Base-by-base conservation (phyloP, 1,284 basidiomycete species). In the Microbotryum scabiosae region DNA sequence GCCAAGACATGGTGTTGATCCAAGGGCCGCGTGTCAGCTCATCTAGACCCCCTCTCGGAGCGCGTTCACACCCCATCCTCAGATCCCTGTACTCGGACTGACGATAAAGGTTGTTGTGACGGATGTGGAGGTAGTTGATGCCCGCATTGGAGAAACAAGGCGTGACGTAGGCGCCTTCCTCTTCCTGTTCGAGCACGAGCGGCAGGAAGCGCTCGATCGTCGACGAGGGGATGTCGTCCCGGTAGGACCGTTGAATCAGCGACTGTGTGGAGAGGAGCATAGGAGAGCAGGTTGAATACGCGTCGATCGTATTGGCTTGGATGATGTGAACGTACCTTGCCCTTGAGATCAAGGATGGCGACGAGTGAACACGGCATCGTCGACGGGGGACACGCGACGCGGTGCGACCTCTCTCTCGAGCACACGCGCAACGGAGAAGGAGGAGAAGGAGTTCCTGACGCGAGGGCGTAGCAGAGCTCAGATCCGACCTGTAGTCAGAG, bases 81-180 rank as follows among this genome's bases (percentile, higher is more conserved):
- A 21, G 2, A 8, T 21, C 26, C 21, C 21, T 21, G 26, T 57
- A 18, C 8, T 5, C 23, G 14, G 45, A 82, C 90, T 73, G 73
- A 96, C 92, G 81, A 75, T 98, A 98, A 10, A 98, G 81, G 76
- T 98, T 98, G 65, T 92, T 96, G 77, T 97, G 94, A 45, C 94
- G 83, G 73, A 98, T 96, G 75, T 97, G 93, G 86, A 97, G 90
- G 78, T 94, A 98, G 77, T 97, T 97, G 78, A 98, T 80, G 21
- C 91, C 91, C 69, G 90, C 87, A 68, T 82, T 85, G 1, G 92
- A 88, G 79, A 99, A 91, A 78, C 94, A 98, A 2, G 96, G 96
- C 16, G 89, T 91, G 44, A 90, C 88, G 73, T 87, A 90, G 71
- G 91, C 86, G 36, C 90, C 89, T 66, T 99, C 96, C 78, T 99